These are phyloP conservation scores for Fusarium sp. DNA, from an alignment of 2,329 filamentous ascomycete genomes.

Conservation along the genomic window DNA sequence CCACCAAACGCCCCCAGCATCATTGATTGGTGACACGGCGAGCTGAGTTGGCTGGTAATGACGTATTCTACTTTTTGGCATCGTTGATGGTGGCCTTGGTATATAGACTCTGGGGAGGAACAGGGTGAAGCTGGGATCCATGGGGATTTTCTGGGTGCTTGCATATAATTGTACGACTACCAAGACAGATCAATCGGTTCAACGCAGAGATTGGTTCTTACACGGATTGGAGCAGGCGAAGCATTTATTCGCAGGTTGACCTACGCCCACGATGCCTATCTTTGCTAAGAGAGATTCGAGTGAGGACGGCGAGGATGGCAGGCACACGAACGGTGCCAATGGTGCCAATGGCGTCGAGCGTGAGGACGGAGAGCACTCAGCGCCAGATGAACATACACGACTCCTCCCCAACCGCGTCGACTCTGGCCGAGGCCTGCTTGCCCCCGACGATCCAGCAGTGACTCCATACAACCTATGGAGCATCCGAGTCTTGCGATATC, in stretches of 20 bases:
- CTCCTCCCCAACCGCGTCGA: slow-evolving; percentile 77
- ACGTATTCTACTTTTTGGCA: slow-evolving; percentile 42
- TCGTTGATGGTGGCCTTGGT: slow-evolving; percentile 28
- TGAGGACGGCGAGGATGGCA: slow-evolving; percentile 23
- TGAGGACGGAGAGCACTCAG: slow-evolving; percentile 42
- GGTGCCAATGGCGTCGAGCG: slow-evolving; percentile 17
- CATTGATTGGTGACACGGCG: slow-evolving; percentile 30
- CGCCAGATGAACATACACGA: slow-evolving; percentile 68
- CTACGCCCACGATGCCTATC: slow-evolving; percentile 47
- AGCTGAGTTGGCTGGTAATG: slow-evolving; percentile 34
- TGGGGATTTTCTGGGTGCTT: neutral
- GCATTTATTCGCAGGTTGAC: neutral
- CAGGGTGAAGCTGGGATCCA: slow-evolving; percentile 4
- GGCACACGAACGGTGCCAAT: slow-evolving; percentile 15
- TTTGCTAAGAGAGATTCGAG: slow-evolving; percentile 47
- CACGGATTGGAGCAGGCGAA: neutral
- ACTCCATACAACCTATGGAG: slow-evolving; percentile 96
- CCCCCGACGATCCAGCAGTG: slow-evolving; percentile 64
- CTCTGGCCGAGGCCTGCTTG: slow-evolving; percentile 53
- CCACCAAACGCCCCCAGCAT: slow-evolving; percentile 13
- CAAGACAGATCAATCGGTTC: neutral
- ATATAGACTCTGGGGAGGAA: slow-evolving; percentile 22
- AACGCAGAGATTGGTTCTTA: neutral
- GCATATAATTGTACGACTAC: slow-evolving; percentile 3
- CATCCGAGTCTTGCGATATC: slow-evolving; percentile 81